Percentiles rank a stretch among this genome's conserved stretches.
Evolutionary conservation across 495 filamentous ascomycete genomes (phyloP).

Genomic region (Podospora pseudoanserina): DNA sequence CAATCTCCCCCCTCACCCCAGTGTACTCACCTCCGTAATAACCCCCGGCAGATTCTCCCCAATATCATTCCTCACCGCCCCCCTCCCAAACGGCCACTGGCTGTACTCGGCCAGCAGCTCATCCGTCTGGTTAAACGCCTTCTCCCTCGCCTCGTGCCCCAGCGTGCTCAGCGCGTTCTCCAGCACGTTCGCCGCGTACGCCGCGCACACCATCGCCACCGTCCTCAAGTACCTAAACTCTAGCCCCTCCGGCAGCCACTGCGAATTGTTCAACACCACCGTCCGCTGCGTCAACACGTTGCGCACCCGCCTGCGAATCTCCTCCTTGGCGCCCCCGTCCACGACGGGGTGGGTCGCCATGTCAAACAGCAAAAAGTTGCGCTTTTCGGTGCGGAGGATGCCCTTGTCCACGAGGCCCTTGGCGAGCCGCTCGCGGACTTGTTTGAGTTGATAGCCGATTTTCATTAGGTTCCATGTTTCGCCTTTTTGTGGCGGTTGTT

Average conservation of each 20-base stretch:
- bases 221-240: constrained; percentile 91
- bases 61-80: constrained; percentile 71
- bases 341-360: constrained; percentile 99
- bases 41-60: constrained; percentile 93
- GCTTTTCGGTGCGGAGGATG: constrained; percentile 96
- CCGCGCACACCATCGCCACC: constrained; percentile 93
- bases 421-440: constrained; percentile 93
- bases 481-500: constrained; percentile 49
- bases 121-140: constrained; percentile 94
- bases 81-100: constrained; percentile 90
- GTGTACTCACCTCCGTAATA: constrained; percentile 59
- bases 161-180: constrained; percentile 94
- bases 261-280: constrained; percentile 75
- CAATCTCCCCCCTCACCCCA: background rate
- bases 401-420: constrained; percentile 99
- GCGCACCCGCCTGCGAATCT: constrained; percentile 86
- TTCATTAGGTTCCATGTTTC: constrained; percentile 99
- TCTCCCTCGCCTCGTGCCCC: constrained; percentile 88
- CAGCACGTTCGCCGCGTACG: constrained; percentile 95
- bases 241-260: constrained; percentile 88
- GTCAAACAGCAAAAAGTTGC: constrained; percentile 98
- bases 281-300: constrained; percentile 91
- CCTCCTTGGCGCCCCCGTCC: constrained; percentile 94
- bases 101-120: constrained; percentile 93
- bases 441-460: constrained; percentile 98